phyloP scores from a whole-genome alignment of 2,329 filamentous ascomycete genomes.

The Talaromyces sp. region DNA sequence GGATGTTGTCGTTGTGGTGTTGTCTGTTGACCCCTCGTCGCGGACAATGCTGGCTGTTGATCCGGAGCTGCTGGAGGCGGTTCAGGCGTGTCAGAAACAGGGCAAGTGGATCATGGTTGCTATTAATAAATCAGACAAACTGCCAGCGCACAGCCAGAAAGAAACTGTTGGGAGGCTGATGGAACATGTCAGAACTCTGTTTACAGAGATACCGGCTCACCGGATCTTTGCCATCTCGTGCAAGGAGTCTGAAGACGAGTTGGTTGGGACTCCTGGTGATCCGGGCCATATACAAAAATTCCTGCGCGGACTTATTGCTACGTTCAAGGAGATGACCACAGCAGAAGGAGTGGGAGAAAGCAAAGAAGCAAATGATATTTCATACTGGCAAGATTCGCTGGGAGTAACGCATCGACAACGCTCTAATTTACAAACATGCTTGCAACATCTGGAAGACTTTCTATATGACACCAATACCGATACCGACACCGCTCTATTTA shows the following conservation, averaged over 20 bases:
- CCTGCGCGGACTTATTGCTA: constrained; percentile 58
- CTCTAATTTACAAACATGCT: constrained; percentile 70
- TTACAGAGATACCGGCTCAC: constrained; percentile 40
- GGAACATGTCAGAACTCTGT: constrained; percentile 36
- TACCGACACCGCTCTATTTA: constrained; percentile 4
- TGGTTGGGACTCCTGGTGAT: constrained; percentile 30
- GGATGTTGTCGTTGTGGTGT: constrained; percentile 76
- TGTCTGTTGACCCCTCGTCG: constrained; percentile 52
- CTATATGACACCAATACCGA: constrained; percentile 49
- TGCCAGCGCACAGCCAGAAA: constrained; percentile 18
- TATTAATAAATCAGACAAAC: constrained; percentile 57
- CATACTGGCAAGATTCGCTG: constrained; percentile 73
- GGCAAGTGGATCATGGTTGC: constrained; percentile 53
- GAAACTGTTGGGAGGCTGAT: constrained; percentile 15
- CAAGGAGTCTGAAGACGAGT: constrained; percentile 46
- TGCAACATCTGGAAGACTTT: constrained; percentile 67
- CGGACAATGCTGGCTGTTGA: constrained; percentile 38
- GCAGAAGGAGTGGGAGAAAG: constrained; percentile 29
- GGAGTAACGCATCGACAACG: constrained; percentile 88
- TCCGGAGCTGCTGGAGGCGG: constrained; percentile 53
- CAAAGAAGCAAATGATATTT: constrained; percentile 36
- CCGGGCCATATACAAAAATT: constrained; percentile 65
- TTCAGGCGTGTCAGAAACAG: constrained; percentile 43
- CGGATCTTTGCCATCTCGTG: constrained; percentile 67
- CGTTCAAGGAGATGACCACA: constrained; percentile 53